Evolutionary conservation across 1,139 yeast species (phyloP).

Genomic region (Blastobotrys persicus): DNA sequence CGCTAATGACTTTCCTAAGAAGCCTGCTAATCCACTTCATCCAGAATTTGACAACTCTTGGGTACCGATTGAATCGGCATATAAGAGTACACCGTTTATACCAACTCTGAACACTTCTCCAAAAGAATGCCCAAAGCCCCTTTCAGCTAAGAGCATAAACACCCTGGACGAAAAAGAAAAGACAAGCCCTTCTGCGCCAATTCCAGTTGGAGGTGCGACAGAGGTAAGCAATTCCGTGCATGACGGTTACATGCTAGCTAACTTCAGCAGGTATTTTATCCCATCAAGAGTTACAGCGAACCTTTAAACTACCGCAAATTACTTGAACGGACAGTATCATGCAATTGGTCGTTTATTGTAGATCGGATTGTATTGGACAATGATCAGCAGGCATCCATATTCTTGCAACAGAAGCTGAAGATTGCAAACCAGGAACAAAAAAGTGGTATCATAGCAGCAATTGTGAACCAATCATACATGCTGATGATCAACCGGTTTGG

Average conservation of each 20-base stretch:
- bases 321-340: conserved; percentile 30
- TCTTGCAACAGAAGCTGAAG: conserved; percentile 43
- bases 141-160: background rate
- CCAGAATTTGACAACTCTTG: conserved; percentile 7
- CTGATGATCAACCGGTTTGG: conserved; percentile 45
- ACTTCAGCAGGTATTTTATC: conserved; percentile 19
- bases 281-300: conserved; percentile 29
- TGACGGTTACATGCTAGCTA: too few species aligned
- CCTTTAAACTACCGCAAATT: conserved; percentile 32
- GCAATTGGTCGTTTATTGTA: conserved; percentile 36
- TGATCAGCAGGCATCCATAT: conserved; percentile 45
- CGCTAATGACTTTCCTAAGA: background rate
- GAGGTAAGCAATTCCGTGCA: too few species aligned
- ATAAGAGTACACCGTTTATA: conserved; percentile 3
- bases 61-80: conserved; percentile 5
- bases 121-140: background rate
- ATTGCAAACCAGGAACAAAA: conserved; percentile 36
- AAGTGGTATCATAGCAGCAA: conserved; percentile 36
- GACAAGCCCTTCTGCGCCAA: background rate
- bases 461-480: conserved; percentile 34
- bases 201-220: conserved; percentile 3
- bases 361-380: conserved; percentile 38
- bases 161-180: conserved; percentile 3
- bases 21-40: conserved; percentile 3
- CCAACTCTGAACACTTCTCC: background rate